Percentiles rank a stretch among this genome's conserved stretches.
phyloP scores from a whole-genome alignment of 805 yeast species.

The Saccharomycopsis lassenensis region DNA sequence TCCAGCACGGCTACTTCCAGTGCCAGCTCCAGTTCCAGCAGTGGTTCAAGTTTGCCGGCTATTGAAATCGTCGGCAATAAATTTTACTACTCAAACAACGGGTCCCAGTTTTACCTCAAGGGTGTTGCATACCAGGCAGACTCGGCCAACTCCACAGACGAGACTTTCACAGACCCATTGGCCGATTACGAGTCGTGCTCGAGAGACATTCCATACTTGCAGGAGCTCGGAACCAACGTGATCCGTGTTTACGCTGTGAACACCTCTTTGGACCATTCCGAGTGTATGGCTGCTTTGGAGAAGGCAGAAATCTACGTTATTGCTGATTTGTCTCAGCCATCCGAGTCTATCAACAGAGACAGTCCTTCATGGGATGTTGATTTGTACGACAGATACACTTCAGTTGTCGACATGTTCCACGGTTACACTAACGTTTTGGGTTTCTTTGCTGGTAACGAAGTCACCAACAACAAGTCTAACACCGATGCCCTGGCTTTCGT shows the following conservation, averaged over 20 bases:
- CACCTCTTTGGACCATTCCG: slow-evolving; percentile 58
- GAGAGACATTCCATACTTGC: slow-evolving; percentile 74
- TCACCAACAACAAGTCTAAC: slow-evolving; percentile 70
- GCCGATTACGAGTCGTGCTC: slow-evolving; percentile 59
- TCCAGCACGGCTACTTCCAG: slow-evolving; percentile 18
- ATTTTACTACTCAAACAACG: slow-evolving; percentile 67
- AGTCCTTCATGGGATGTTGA: slow-evolving; percentile 69
- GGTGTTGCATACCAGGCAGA: slow-evolving; percentile 78
- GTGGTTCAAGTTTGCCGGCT: slow-evolving; percentile 27
- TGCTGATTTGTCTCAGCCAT: slow-evolving; percentile 85
- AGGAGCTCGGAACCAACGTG: slow-evolving; percentile 59
- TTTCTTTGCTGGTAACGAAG: slow-evolving; percentile 97
- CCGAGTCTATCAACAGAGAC: slow-evolving; percentile 62
- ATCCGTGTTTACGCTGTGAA: slow-evolving; percentile 82
- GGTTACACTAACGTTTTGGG: slow-evolving; percentile 78
- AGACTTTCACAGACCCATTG: slow-evolving; percentile 58
- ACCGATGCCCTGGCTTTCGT: slow-evolving; percentile 90
- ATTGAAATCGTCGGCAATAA: slow-evolving; percentile 65
- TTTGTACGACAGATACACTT: slow-evolving; percentile 64
- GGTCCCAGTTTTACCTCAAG: slow-evolving; percentile 66
- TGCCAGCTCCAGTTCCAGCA: slow-evolving; percentile 17
- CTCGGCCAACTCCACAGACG: slow-evolving; percentile 32
- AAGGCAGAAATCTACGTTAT: slow-evolving; percentile 88
- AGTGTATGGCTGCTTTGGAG: slow-evolving; percentile 61
- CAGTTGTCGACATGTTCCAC: slow-evolving; percentile 71